Evolutionary conservation across 768 basidiomycete species (phyloP), one percentile per base, ranked within the genome.

Genomic region (Agrocybe praecox): DNA sequence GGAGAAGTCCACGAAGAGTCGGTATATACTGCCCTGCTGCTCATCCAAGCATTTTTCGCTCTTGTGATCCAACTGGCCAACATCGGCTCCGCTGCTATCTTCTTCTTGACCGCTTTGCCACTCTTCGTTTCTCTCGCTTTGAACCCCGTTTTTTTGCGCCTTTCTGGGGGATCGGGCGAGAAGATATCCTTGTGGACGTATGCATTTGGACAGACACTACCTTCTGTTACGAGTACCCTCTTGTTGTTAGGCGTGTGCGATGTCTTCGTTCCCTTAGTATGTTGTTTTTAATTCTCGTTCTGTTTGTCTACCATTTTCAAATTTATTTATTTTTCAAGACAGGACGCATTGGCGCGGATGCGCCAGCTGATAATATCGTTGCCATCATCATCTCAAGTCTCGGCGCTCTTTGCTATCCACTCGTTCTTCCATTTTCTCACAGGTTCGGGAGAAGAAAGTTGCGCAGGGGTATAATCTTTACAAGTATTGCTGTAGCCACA

Each of bases 331-430:
- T 14, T 23, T 21, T 21, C 6, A 61, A 92, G 89, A 93, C 90
- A 0, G 95, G 95, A 19, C 84, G 94, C 8, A 83, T 90, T 48
- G 92, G 93, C 32, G 81, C 78, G 33, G 88, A 91, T 36, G 92
- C 89, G 0, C 96, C 96, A 0, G 87, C 88, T 1, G 96, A 98
- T 59, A 84, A 90, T 66, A 88, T 98, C 65, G 89, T 98, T 34
- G 95, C 92, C 0, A 84, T 86, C 2, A 83, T 96, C 29, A 82
- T 92, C 5, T 73, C 88, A 0, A 65, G 81, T 26, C 68, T 88
- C 2, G 80, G 82, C 4, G 76, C 84, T 32, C 79, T 88, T 32
- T 72, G 79, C 6, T 61, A 88, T 11, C 89, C 92, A 1, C 78
- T 89, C 14, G 64, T 75, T 1, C 56, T 89, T 3, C 88, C 96